Evolutionary conservation across 2,329 filamentous ascomycete species (phyloP).

Genomic region (Xylaria sp.): DNA sequence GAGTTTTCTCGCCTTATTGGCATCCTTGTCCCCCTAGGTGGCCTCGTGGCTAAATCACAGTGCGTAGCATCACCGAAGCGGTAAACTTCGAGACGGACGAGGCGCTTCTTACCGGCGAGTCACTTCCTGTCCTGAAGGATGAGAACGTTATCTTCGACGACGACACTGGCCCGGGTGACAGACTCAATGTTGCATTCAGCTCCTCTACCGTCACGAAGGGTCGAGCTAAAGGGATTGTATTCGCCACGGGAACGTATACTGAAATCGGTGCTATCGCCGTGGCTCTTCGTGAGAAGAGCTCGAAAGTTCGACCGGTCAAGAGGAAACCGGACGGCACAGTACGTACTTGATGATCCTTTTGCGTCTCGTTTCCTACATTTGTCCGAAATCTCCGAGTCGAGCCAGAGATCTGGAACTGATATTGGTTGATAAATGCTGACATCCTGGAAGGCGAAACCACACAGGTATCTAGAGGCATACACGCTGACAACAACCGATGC

Average conservation of each 20-base stretch:
- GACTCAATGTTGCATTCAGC: conserved; percentile 67
- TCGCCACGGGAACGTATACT: conserved; percentile 64
- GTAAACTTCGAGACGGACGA: conserved; percentile 66
- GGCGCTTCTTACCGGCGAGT: conserved; percentile 67
- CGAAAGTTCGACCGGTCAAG: conserved; percentile 56
- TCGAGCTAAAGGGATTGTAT: conserved; percentile 64
- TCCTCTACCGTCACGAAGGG: conserved; percentile 68
- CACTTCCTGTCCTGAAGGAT: conserved; percentile 62
- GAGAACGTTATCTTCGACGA: conserved; percentile 54
- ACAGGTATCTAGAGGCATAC: conserved; percentile 55
- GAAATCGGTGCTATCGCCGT: conserved; percentile 70
- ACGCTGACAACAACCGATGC: conserved; percentile 61
- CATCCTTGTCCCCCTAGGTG: too few relatives aligned
- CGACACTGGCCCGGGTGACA: conserved; percentile 64
- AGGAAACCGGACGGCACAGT: conserved; percentile 55
- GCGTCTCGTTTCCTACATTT: too few relatives aligned
- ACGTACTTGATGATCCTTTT: not conserved
- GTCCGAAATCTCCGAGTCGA: too few relatives aligned
- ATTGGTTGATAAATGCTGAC: too few relatives aligned
- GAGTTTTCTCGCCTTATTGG: conserved; percentile 5
- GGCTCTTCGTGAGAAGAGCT: conserved; percentile 62
- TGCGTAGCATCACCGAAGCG: conserved; percentile 51
- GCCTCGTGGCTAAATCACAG: conserved; percentile 1
- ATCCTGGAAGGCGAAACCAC: conserved; percentile 48
- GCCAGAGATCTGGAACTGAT: too few relatives aligned